Base-by-base conservation (phyloP, 768 basidiomycete species). In the Lentinula detonsa region DNA sequence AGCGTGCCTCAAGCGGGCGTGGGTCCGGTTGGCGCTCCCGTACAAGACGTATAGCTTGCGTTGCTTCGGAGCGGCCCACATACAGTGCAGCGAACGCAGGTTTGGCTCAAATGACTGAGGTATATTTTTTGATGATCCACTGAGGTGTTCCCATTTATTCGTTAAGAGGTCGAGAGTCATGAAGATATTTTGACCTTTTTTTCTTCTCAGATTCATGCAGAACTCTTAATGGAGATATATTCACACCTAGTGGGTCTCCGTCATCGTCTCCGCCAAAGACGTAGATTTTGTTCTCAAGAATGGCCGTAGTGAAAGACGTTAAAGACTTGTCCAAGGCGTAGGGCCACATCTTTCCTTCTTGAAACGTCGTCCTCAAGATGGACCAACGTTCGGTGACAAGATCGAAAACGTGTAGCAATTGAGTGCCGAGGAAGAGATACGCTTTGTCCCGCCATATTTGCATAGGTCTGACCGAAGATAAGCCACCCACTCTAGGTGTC, bases 121-220 rank as follows among this genome's bases (percentile, higher is more conserved):
- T 28, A 5, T 11, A 16, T 50, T 10, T 15, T 18, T 11, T 40
- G 53, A 33, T 2, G 60, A 43, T 28, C 71, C 62, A 59, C 49
- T 62, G 5, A 69, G 61, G 42, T 62, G 57, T 11, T 43, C 53
- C 71, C 71, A 71, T 28, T 50, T 60, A 35, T 35, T 37, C 28
- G 64, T 67, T 40, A 53, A 54, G 21, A 72, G 45, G 61, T 72
- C 67, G 31, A 71, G 64, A 15, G 60, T 66, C 4, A 62, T 64
- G 63, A 72, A 61, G 54, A 66, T 48, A 57, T 69, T 70, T 55
- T 62, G 62, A 18, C 71, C 71, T 55, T 28, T 3, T 28, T 28
- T 28, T 28, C 28, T 28, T 28, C 28, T 28, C 28, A 28, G 28
- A 28, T 28, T 28, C 28, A 28, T 28, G 28, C 28, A 28, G 28